These are phyloP conservation scores for Niebla homalea DNA, from an alignment of 495 filamentous ascomycete species.

Conservation along the genomic window DNA sequence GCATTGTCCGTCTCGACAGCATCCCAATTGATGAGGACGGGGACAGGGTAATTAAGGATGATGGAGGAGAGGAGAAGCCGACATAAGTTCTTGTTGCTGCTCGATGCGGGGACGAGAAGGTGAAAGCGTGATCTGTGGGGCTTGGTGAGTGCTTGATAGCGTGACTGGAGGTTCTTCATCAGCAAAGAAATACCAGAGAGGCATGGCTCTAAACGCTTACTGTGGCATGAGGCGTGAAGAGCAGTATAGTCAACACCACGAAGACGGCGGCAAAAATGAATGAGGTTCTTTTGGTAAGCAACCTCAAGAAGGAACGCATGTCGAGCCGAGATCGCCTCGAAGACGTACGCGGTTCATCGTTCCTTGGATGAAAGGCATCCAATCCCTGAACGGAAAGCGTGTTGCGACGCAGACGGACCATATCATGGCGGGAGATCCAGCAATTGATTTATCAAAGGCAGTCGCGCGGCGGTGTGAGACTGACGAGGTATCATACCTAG, in stretches of 20 bases:
- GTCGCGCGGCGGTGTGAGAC: no score
- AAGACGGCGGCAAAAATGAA: background rate
- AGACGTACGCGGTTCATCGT: background rate
- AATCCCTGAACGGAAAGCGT: background rate
- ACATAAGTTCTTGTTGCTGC: slow-evolving; percentile 10
- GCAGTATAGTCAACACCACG: background rate
- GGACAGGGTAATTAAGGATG: slow-evolving; percentile 11
- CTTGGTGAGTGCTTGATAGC: background rate
- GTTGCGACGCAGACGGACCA: slow-evolving; percentile 1
- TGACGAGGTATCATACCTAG: no score
- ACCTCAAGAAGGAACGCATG: background rate
- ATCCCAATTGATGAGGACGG: slow-evolving; percentile 13
- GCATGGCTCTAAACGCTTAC: background rate
- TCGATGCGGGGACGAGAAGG: slow-evolving; percentile 9
- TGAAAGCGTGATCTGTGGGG: background rate
- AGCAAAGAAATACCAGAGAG: background rate
- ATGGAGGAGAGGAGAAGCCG: slow-evolving; percentile 11
- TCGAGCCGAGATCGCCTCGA: background rate
- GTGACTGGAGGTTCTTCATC: background rate
- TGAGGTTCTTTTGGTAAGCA: background rate
- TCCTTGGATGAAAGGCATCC: background rate
- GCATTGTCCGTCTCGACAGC: background rate
- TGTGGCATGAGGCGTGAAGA: background rate
- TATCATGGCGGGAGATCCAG: background rate
- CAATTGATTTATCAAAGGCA: no score